These are phyloP conservation scores for Fusarium praegraminearum DNA, from an alignment of 2,329 filamentous ascomycete genomes.

Conservation along the genomic window DNA sequence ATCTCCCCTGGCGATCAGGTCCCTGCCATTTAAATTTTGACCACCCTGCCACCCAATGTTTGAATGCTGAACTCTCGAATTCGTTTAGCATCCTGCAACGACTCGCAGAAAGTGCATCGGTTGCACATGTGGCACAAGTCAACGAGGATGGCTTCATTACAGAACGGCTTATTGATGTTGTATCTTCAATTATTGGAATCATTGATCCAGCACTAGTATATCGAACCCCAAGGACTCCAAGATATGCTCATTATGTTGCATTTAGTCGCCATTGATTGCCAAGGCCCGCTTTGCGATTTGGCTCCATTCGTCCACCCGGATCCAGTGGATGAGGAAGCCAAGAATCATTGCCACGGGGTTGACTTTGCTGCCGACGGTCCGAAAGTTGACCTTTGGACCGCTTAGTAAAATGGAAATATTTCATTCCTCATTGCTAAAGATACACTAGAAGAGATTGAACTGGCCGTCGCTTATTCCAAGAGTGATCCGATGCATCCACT, in stretches of 20 bases:
- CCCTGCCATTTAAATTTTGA: not conserved
- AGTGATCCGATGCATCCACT: not conserved
- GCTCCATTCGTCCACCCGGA: slow-evolving; percentile 26
- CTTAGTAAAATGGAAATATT: not conserved
- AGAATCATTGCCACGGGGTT: slow-evolving; percentile 7
- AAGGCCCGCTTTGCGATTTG: slow-evolving; percentile 36
- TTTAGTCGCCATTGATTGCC: slow-evolving; percentile 44
- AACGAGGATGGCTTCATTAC: not conserved
- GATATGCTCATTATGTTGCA: slow-evolving; percentile 38
- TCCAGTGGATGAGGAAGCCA: slow-evolving; percentile 27
- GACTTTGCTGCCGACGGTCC: slow-evolving; percentile 24
- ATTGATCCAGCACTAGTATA: not conserved
- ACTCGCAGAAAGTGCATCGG: not conserved
- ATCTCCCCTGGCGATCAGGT: slow-evolving; percentile 15
- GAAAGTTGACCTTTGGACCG: slow-evolving; percentile 2
- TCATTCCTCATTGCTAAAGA: not conserved
- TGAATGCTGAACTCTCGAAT: not conserved
- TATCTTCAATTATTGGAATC: not conserved
- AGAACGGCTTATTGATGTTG: not conserved
- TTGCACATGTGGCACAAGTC: not conserved
- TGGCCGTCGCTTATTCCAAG: not conserved
- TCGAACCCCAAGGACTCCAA: not conserved
- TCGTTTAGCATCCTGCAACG: not conserved
- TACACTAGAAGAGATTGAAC: not conserved
- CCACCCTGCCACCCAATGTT: not conserved